Evolutionary conservation across 768 basidiomycete genomes (phyloP).

Genomic region (Suillus plorans): DNA sequence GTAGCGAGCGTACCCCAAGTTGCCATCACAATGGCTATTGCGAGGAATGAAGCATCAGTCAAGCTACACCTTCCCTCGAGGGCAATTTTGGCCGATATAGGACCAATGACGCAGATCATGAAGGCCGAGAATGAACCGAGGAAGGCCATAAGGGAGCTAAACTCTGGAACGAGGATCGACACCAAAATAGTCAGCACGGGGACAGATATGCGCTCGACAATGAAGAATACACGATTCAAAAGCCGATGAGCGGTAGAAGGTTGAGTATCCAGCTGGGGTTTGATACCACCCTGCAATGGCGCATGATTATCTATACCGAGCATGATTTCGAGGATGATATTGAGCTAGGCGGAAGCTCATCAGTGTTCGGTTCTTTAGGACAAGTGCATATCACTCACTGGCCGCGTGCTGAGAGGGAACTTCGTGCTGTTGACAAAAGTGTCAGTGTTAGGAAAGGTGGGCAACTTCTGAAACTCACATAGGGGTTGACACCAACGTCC

Average conservation of each 20-base stretch:
- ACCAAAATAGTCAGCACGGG: constrained; percentile 60
- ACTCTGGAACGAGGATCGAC: constrained; percentile 78
- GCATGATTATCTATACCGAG: constrained; percentile 56
- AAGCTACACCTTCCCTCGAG: constrained; percentile 48
- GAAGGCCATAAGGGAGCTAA: constrained; percentile 84
- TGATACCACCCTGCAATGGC: constrained; percentile 16
- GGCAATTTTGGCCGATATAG: constrained; percentile 68
- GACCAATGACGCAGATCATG: constrained; percentile 73
- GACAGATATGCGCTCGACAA: constrained; percentile 57
- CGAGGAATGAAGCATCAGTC: constrained; percentile 57
- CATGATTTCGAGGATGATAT: constrained; percentile 77
- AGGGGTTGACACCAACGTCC: constrained; percentile 82
- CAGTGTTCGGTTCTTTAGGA: background rate
- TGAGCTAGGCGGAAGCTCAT: constrained; percentile 49
- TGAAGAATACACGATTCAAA: constrained; percentile 41
- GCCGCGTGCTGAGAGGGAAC: constrained; percentile 81
- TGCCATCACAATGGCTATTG: constrained; percentile 61
- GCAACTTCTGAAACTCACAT: constrained; percentile 44
- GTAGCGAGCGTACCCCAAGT: constrained; percentile 75
- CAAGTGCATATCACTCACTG: constrained; percentile 44
- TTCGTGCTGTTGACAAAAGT: constrained; percentile 58
- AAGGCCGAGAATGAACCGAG: constrained; percentile 87
- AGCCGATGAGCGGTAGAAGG: constrained; percentile 7
- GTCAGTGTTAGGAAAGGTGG: background rate
- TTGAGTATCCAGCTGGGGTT: constrained; percentile 25